Conservation (phyloP, 306 rosid species). For the Erythrophleum fordii region DNA sequence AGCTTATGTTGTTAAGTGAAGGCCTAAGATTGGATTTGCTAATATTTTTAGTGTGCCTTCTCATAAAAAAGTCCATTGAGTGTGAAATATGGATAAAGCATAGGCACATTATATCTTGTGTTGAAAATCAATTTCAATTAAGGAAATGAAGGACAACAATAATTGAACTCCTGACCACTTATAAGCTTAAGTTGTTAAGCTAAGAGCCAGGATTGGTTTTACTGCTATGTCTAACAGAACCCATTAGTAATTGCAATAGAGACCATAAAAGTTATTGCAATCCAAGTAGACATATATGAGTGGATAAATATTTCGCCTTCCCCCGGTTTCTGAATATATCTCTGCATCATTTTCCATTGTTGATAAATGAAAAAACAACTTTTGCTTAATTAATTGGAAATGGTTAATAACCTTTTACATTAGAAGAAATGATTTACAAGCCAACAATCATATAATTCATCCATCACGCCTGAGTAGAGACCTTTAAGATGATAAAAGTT, state of each 20-base stretch:
- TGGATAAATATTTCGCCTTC: neutral
- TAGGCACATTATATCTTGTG: neutral
- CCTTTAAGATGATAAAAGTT: constrained; percentile 22
- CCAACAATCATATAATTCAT: constrained; percentile 14
- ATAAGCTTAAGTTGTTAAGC: neutral
- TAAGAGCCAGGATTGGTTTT: neutral
- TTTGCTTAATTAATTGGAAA: neutral
- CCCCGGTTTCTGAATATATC: neutral
- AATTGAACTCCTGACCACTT: neutral
- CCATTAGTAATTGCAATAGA: neutral
- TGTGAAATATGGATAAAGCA: neutral
- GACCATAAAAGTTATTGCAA: neutral
- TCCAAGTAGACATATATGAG: neutral
- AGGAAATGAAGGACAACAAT: neutral
- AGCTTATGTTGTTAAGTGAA: no score
- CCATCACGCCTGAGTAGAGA: constrained; percentile 1
- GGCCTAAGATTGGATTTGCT: neutral
- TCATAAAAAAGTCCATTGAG: neutral
- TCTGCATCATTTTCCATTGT: neutral
- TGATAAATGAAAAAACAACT: neutral
- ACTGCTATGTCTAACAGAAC: neutral
- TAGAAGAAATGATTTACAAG: neutral
- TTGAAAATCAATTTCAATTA: neutral
- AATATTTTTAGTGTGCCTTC: neutral
- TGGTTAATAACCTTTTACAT: neutral